Base-by-base conservation (phyloP, 2,329 filamentous ascomycete genomes). In the Cladorrhinum sp. region DNA sequence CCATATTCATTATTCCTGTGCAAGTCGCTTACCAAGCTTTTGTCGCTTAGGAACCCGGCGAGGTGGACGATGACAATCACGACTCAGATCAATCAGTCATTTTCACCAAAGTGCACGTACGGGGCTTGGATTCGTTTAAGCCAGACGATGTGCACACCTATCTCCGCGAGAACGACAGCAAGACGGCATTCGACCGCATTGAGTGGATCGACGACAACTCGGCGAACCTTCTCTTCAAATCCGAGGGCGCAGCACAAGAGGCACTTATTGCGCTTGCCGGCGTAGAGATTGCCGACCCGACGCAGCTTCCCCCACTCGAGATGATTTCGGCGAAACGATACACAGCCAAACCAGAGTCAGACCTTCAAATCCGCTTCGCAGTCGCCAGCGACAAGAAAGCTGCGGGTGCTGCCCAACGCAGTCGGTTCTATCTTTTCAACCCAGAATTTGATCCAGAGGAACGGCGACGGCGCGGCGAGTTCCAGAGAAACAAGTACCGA, bases 131-230 rank as follows among this genome's bases (percentile, higher is more conserved):
- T 70, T 86, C 88, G 49, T 79, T 98, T 72, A 91, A 89, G 30
- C 92, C 92, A 26, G 82, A 86, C 59, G 86, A 96, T 65, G 88
- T 98, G 68, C 88, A 89, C 68, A 80, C 83, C 62, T 97, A 92
- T 69, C 85, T 91, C 8, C 76, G 80, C 53, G 82, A 90, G 64
- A 84, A 95, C 73, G 92, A 84, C 69, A 77, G 80, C 36, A 73
- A 75, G 14, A 79, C 81, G 59, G 71, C 77, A 57, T 79, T 87
- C 60, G 78, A 83, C 59, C 82, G 84, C 63, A 80, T 97, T 65
- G 92, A 98, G 76, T 99, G 95, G 95, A 92, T 99, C 66, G 91
- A 98, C 73, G 95, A 99, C 74, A 87, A 86, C 6, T 94, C 92
- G 0, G 91, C 92, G 64, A 98, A 98, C 72, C 80, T 97, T 57